phyloP scores from a whole-genome alignment of 1,139 yeast genomes.

The Candida sp. region DNA sequence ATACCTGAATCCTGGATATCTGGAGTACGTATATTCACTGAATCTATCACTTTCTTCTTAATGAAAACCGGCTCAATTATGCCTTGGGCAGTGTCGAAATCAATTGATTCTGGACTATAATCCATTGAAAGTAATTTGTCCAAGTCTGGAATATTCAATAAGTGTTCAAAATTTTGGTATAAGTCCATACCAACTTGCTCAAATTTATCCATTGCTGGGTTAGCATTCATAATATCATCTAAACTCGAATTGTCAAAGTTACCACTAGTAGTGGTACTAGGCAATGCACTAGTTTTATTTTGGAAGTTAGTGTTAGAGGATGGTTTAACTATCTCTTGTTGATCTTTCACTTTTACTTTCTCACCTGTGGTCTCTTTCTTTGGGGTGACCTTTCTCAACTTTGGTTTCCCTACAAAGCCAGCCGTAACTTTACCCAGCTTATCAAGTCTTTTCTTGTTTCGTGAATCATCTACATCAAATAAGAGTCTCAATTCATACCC shows the following conservation, averaged over 20 bases:
- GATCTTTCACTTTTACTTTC: neutral
- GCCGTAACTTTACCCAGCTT: constrained; percentile 2
- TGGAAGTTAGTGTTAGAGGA: neutral
- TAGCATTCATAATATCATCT: neutral
- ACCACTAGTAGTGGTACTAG: neutral
- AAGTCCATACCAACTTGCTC: constrained; percentile 12
- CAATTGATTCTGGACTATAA: neutral
- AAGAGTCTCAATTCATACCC: constrained; percentile 46
- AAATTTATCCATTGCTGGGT: constrained; percentile 4
- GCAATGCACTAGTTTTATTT: neutral
- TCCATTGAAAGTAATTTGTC: constrained; percentile 2
- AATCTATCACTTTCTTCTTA: neutral
- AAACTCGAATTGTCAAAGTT: neutral
- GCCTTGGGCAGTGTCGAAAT: neutral
- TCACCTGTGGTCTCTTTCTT: neutral
- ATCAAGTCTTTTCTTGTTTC: constrained; percentile 11
- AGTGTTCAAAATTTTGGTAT: constrained; percentile 18
- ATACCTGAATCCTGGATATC: constrained; percentile 1
- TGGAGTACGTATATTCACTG: constrained; percentile 10
- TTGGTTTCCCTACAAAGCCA: constrained; percentile 8
- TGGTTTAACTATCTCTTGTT: neutral
- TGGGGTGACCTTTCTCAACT: neutral
- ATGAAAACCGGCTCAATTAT: neutral
- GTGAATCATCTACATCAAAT: constrained; percentile 44
- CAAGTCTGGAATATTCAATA: constrained; percentile 12